Percentiles rank a stretch among this genome's conserved stretches.
Conservation (phyloP, 495 filamentous ascomycete species). For the Aeminium ludgeri region DNA sequence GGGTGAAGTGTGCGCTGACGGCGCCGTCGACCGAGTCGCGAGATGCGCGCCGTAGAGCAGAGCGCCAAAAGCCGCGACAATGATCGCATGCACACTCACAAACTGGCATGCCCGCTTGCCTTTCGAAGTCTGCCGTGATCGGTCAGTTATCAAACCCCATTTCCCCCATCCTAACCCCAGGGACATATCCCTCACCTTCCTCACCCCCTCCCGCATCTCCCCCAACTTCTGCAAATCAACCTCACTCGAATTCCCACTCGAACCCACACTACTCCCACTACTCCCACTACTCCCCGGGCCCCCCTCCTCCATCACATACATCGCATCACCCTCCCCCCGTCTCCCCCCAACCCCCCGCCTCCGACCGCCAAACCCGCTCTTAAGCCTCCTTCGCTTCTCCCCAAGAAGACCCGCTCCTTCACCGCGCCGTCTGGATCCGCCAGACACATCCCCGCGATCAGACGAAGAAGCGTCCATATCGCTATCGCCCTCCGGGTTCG, state of each 20-base stretch:
- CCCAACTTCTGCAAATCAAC: slow-evolving; percentile 21
- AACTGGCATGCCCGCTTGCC: neutral
- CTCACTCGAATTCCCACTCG: slow-evolving; percentile 27
- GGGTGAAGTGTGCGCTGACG: neutral
- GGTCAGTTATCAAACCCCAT: too few relatives aligned
- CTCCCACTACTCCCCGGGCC: slow-evolving; percentile 39
- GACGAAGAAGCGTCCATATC: slow-evolving; percentile 51
- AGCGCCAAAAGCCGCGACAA: slow-evolving; percentile 8
- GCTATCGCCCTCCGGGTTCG: slow-evolving; percentile 81
- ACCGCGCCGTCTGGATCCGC: slow-evolving; percentile 21
- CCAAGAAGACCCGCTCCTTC: slow-evolving; percentile 21
- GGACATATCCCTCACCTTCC: neutral
- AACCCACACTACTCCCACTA: slow-evolving; percentile 8
- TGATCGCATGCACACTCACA: slow-evolving; percentile 2
- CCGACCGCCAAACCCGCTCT: slow-evolving; percentile 27
- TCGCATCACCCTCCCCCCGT: slow-evolving; percentile 58
- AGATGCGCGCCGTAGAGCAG: slow-evolving; percentile 14
- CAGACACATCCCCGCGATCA: slow-evolving; percentile 16
- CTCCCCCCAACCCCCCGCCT: too few relatives aligned
- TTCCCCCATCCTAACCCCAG: too few relatives aligned
- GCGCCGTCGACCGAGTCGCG: slow-evolving; percentile 1
- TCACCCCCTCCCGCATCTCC: slow-evolving; percentile 1
- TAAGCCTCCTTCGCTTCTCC: slow-evolving; percentile 17
- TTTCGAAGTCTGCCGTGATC: neutral
- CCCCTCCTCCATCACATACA: slow-evolving; percentile 82